Conservation (phyloP, 225 moss, liverwort and hornwort species). For the Lunularia cruciata region DNA sequence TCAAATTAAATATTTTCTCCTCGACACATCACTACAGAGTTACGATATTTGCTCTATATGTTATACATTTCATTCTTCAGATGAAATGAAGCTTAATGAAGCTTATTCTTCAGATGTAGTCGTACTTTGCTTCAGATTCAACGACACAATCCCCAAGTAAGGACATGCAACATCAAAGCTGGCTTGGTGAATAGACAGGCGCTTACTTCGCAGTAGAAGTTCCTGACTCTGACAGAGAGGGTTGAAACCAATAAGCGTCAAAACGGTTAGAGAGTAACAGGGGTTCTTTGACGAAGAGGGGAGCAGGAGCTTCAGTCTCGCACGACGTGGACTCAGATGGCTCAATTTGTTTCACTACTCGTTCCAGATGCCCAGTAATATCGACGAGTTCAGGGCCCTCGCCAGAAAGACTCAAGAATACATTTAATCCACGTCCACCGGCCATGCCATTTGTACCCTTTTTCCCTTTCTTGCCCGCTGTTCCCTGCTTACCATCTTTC, state of each 20-base stretch:
- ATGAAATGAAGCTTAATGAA: too few species aligned
- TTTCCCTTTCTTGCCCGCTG: slow-evolving; percentile 47
- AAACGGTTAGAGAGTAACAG: slow-evolving; percentile 30
- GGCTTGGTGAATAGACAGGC: background rate
- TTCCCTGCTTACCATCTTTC: slow-evolving; percentile 43
- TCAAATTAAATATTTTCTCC: too few species aligned
- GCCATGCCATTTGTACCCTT: slow-evolving; percentile 38
- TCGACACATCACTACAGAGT: too few species aligned
- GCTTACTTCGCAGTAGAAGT: background rate
- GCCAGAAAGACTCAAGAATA: slow-evolving; percentile 32
- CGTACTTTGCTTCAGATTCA: too few species aligned
- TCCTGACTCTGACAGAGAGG: background rate
- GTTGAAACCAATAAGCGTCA: slow-evolving; percentile 24
- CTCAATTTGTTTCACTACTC: slow-evolving; percentile 19
- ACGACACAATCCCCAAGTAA: too few species aligned
- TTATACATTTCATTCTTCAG: background rate
- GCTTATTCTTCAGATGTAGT: background rate
- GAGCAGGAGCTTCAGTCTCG: background rate
- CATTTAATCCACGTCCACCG: slow-evolving; percentile 40
- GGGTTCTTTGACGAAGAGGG: slow-evolving; percentile 4
- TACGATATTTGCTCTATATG: too few species aligned
- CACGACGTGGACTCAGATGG: background rate
- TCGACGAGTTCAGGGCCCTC: slow-evolving; percentile 24
- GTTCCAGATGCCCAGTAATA: slow-evolving; percentile 36
- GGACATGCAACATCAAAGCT: too few species aligned